Evolutionary conservation across 2,329 filamentous ascomycete species (phyloP), one percentile per base, ranked within the genome.

Genomic region (Hymenoscyphus repandus): DNA sequence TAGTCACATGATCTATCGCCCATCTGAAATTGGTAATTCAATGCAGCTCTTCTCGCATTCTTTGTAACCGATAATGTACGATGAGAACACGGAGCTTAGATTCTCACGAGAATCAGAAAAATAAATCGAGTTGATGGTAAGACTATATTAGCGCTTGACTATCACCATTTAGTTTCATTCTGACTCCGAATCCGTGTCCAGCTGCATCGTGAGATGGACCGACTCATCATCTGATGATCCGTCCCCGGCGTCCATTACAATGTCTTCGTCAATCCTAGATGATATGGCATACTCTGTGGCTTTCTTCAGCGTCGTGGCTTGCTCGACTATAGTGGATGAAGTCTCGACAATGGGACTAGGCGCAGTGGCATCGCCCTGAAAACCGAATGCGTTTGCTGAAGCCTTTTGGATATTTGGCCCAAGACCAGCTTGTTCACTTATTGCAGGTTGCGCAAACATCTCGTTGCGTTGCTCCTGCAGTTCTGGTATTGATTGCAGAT

Each of bases 171-270:
- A 27, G 7, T 27, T 27, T 33, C 41, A 45, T 17, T 55, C 58
- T 10, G 45, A 43, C n/a, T 63, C 60, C 7, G 62, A 63, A 32
- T 62, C 60, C 3, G 51, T 57, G 47, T 64, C 62, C 18, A 64
- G 37, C 45, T 64, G 53, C 61, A 64, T 64, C 10, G 51, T 62
- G 37, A 77, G 64, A 30, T 70, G 68, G 2, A 75, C 75, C 54
- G 76, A 69, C 48, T 75, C 75, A 55, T 74, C 73, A 51, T 73
- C 74, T 52, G 70, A 73, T 31, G 44, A 50, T 9, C 72, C 69
- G 27, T 66, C 69, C 15, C 59, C 57, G 30, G 59, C 56, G 36
- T 47, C 36, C 27, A 58, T 56, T 4, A 51, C 22, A 34, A 34
- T 50, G 49, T 55, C 55, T 22, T 42, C 44, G 10, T 51, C 17